Evolutionary conservation across 805 yeast genomes (phyloP).

Genomic region (Candida adriatica): DNA sequence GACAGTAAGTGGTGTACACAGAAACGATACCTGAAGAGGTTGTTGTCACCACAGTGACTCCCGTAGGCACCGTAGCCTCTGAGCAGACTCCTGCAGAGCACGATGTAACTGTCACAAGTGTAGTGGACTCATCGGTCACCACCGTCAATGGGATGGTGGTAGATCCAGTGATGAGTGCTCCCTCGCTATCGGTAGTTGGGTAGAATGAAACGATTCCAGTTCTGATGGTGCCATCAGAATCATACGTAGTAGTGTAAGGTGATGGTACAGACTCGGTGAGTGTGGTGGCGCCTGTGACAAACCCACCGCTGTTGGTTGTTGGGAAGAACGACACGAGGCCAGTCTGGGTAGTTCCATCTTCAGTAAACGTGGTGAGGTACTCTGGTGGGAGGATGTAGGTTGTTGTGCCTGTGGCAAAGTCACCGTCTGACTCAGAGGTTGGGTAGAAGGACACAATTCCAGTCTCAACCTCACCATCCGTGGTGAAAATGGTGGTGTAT

Average conservation of each 20-base stretch:
- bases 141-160: not conserved
- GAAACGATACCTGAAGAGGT: not conserved
- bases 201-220: conserved; percentile 5
- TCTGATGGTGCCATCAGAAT: not conserved
- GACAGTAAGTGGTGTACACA: not conserved
- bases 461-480: too few species aligned
- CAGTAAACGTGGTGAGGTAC: too few species aligned
- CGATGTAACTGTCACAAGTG: not conserved
- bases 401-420: too few species aligned
- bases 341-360: conserved; percentile 1
- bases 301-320: not conserved
- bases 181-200: conserved; percentile 4
- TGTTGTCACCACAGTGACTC: not conserved
- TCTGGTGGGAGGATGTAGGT: too few species aligned
- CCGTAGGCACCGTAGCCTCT: not conserved
- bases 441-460: too few species aligned
- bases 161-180: not conserved
- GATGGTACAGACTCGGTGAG: conserved; percentile 3
- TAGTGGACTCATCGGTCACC: not conserved
- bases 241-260: conserved; percentile 1
- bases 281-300: conserved; percentile 2
- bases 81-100: not conserved
- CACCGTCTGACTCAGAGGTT: too few species aligned
- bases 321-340: conserved; percentile 1
- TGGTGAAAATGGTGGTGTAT: conserved; percentile 3